These are phyloP conservation scores for Tylopilus vinaceipallidus DNA, from an alignment of 768 basidiomycete genomes.

Conservation along the genomic window DNA sequence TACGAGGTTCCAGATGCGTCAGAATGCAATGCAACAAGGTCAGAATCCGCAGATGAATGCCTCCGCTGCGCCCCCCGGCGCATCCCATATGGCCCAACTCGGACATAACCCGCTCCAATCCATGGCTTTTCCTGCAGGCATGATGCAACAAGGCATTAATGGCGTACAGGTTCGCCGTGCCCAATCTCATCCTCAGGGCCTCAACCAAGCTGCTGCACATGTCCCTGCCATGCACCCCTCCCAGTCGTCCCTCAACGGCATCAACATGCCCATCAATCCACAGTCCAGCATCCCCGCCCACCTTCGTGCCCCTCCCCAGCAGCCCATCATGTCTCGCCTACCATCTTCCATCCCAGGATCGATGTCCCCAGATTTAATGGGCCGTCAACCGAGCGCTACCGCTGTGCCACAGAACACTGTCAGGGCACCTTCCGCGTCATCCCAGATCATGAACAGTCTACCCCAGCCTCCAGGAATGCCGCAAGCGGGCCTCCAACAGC, in stretches of 20 bases:
- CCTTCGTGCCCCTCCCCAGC: slow-evolving; percentile 36
- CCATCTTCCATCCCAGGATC: slow-evolving; percentile 34
- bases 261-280: slow-evolving; percentile 45
- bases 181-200: slow-evolving; percentile 53
- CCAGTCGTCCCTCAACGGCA: slow-evolving; percentile 35
- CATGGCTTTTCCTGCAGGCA: slow-evolving; percentile 41
- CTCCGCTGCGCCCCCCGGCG: slow-evolving; percentile 25
- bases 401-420: slow-evolving; percentile 42
- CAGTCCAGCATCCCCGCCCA: slow-evolving; percentile 42
- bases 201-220: slow-evolving; percentile 39
- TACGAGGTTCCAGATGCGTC: slow-evolving; percentile 34
- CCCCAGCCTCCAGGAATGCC: slow-evolving; percentile 35
- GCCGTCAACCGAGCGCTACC: slow-evolving; percentile 37
- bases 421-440: slow-evolving; percentile 43
- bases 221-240: slow-evolving; percentile 35
- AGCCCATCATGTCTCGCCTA: slow-evolving; percentile 32
- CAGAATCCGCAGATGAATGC: slow-evolving; percentile 36
- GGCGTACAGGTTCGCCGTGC: slow-evolving; percentile 47
- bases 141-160: slow-evolving; percentile 41
- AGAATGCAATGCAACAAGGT: slow-evolving; percentile 37
- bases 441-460: slow-evolving; percentile 49
- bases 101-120: slow-evolving; percentile 38
- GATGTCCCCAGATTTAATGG: slow-evolving; percentile 45
- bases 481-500: slow-evolving; percentile 28
- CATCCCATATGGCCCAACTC: slow-evolving; percentile 31